These are phyloP conservation scores for Prunus yedoensis DNA, from an alignment of 331 rosid genomes.

Conservation along the genomic window DNA sequence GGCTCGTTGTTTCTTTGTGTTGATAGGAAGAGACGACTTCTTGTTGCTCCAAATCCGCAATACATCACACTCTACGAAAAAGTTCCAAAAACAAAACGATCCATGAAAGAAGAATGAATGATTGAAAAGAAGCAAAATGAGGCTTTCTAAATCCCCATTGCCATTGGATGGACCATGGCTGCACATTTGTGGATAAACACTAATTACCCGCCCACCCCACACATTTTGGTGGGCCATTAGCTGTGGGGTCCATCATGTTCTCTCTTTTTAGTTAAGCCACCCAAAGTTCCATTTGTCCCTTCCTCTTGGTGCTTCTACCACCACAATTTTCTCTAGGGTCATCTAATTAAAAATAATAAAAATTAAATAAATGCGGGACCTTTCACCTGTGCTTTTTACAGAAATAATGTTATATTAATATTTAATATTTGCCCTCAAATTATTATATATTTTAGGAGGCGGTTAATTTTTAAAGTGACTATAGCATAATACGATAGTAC, in stretches of 20 bases:
- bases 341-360: neutral
- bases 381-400: neutral
- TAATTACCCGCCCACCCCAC: constrained; percentile 26
- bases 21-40: constrained; percentile 8
- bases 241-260: constrained; percentile 14
- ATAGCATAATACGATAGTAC: too few species aligned
- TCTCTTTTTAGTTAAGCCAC: constrained; percentile 20
- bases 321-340: neutral
- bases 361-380: neutral
- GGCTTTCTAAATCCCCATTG: neutral
- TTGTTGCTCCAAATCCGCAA: too few species aligned
- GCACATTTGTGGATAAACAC: constrained; percentile 39
- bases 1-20: neutral
- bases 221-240: constrained; percentile 16
- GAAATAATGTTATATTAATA: neutral
- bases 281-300: constrained; percentile 4
- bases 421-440: too few species aligned
- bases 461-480: too few species aligned
- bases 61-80: neutral
- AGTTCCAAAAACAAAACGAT: neutral
- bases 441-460: too few species aligned
- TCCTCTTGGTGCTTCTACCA: neutral
- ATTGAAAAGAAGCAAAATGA: neutral
- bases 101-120: neutral
- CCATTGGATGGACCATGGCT: constrained; percentile 6